Conservation (phyloP, 371 early-diverging fungal species). For the Mortierella sp. region DNA sequence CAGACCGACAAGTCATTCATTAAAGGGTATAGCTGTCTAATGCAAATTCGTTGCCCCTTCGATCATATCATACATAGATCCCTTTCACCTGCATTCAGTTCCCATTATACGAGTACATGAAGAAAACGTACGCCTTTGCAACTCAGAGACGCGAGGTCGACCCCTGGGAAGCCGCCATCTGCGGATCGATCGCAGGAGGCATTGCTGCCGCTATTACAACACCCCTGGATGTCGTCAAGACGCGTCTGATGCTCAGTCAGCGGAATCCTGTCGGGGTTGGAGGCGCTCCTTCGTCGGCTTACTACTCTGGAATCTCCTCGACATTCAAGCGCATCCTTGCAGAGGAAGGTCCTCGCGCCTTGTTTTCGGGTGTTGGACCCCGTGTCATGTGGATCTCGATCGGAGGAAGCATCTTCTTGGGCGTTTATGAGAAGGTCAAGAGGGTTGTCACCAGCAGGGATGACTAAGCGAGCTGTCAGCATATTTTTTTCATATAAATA, state of each 20-base stretch:
- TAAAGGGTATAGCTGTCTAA: background rate
- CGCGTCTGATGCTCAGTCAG: constrained; percentile 89
- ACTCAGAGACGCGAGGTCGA: constrained; percentile 66
- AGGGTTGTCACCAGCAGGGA: constrained; percentile 26
- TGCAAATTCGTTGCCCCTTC: background rate
- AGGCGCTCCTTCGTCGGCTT: constrained; percentile 34
- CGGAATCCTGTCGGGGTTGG: constrained; percentile 57
- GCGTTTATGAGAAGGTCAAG: constrained; percentile 91
- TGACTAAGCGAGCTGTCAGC: background rate
- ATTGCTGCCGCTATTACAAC: constrained; percentile 92
- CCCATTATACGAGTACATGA: constrained; percentile 94
- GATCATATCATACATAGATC: constrained; percentile 64
- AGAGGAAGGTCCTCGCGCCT: constrained; percentile 84
- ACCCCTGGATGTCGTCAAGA: constrained; percentile 95
- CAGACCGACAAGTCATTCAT: no score
- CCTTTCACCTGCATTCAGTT: constrained; percentile 98
- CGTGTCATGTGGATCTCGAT: constrained; percentile 96
- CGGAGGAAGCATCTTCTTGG: constrained; percentile 96
- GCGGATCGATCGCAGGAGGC: constrained; percentile 93
- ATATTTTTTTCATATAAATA: background rate
- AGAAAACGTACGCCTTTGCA: constrained; percentile 61
- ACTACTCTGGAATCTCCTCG: constrained; percentile 78
- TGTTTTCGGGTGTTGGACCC: constrained; percentile 93
- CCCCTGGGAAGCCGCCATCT: constrained; percentile 89
- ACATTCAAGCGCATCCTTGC: constrained; percentile 81